A percentile compares a stretch with the other conserved stretches of the same genome.
phyloP scores from a whole-genome alignment of 371 early-diverging fungal genomes.

The Haplosporangium sp. region DNA sequence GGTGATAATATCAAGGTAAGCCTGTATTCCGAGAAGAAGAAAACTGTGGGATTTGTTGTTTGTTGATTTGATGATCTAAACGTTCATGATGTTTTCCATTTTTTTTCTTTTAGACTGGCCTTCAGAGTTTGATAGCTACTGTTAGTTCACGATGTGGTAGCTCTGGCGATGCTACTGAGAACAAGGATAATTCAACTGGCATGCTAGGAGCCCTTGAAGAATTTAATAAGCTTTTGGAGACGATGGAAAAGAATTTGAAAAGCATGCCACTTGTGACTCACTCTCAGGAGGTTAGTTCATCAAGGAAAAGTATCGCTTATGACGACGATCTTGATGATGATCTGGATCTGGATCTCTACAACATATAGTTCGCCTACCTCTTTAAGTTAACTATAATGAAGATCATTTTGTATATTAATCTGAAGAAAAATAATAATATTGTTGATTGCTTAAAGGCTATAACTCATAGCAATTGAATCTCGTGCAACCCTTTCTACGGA shows the following conservation, averaged over 20 bases:
- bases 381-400: neutral
- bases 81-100: neutral
- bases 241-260: slow-evolving; percentile 20
- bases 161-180: neutral
- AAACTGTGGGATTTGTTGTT: neutral
- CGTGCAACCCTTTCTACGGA: too few species aligned
- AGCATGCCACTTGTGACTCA: slow-evolving; percentile 10
- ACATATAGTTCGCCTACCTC: neutral
- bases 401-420: neutral
- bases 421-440: too few species aligned
- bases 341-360: neutral
- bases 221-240: slow-evolving; percentile 35
- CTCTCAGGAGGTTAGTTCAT: slow-evolving; percentile 17
- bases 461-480: too few species aligned
- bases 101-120: slow-evolving; percentile 24
- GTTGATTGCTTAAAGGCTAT: too few species aligned
- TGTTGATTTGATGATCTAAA: neutral
- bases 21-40: neutral
- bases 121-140: slow-evolving; percentile 40
- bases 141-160: slow-evolving; percentile 35
- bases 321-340: slow-evolving; percentile 11
- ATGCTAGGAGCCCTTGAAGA: slow-evolving; percentile 36
- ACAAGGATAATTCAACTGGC: slow-evolving; percentile 18
- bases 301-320: neutral
- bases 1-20: slow-evolving; percentile 22